Evolutionary conservation across 352 stramenopile genomes (phyloP).

Genomic region (Phytophthora cryptogea): DNA sequence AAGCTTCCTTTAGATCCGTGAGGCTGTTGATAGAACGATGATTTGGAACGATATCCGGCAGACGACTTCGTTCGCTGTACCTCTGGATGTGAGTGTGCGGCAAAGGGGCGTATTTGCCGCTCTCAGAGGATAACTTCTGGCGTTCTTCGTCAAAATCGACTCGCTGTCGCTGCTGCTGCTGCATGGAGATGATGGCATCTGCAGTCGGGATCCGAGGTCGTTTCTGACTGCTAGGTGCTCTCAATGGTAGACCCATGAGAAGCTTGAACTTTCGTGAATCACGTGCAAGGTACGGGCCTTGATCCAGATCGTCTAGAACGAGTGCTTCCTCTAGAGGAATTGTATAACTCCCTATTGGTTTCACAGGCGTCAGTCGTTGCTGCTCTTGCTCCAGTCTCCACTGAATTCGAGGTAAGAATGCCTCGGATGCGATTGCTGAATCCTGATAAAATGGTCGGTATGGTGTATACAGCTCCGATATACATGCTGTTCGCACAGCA

Average conservation of each 20-base stretch:
- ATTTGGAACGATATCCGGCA: slow-evolving; percentile 30
- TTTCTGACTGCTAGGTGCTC: slow-evolving; percentile 34
- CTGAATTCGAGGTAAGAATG: slow-evolving; percentile 56
- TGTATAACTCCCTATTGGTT: slow-evolving; percentile 33
- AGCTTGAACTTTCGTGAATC: slow-evolving; percentile 62
- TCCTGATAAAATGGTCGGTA: slow-evolving; percentile 58
- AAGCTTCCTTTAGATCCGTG: slow-evolving; percentile 35
- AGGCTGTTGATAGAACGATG: slow-evolving; percentile 16
- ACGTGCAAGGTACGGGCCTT: slow-evolving; percentile 52
- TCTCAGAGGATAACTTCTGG: slow-evolving; percentile 14
- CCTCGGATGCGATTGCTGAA: slow-evolving; percentile 45
- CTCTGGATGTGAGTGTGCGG: slow-evolving; percentile 16
- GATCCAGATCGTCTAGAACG: slow-evolving; percentile 48
- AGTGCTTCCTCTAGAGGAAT: slow-evolving; percentile 47
- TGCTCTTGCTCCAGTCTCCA: slow-evolving; percentile 37
- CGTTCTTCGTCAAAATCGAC: slow-evolving; percentile 31
- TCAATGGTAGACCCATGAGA: slow-evolving; percentile 51
- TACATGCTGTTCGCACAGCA: slow-evolving; percentile 28
- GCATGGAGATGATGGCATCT: slow-evolving; percentile 41
- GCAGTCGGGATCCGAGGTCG: slow-evolving; percentile 44
- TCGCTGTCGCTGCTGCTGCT: slow-evolving; percentile 35
- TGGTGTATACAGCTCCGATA: slow-evolving; percentile 61
- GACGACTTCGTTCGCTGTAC: slow-evolving; percentile 6
- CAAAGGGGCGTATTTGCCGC: slow-evolving; percentile 9
- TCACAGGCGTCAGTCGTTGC: slow-evolving; percentile 23